These are phyloP conservation scores for Solanum chmielewskii DNA, from an alignment of 257 asterid species.

Conservation along the genomic window DNA sequence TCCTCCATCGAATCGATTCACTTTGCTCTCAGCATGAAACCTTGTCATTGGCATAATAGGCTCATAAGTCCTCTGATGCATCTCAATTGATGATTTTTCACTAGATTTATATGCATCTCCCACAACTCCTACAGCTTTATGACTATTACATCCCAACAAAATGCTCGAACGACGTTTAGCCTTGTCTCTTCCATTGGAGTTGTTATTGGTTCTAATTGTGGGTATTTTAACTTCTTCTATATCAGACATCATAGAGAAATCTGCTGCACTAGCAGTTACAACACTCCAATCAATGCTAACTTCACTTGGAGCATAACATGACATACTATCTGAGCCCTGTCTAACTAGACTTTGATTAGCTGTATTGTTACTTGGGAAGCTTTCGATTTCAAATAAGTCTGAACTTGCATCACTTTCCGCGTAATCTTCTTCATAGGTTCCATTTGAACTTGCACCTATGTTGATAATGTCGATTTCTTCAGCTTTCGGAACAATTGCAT, in stretches of 20 bases:
- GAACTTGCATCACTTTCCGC: conserved; percentile 68
- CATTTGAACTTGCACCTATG: conserved; percentile 17
- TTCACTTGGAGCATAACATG: conserved; percentile 77
- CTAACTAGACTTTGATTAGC: conserved; percentile 23
- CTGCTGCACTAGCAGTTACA: conserved; percentile 68
- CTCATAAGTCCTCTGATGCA: conserved; percentile 7
- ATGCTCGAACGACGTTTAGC: conserved; percentile 35
- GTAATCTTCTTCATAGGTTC: conserved; percentile 21
- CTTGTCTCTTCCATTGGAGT: conserved; percentile 12
- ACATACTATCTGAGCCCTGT: conserved; percentile 34
- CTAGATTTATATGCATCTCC: conserved; percentile 35
- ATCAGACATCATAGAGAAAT: conserved; percentile 51
- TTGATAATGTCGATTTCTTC: conserved; percentile 22
- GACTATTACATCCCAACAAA: conserved; percentile 55
- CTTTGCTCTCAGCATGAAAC: conserved; percentile 29
- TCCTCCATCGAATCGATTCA: conserved; percentile 18
- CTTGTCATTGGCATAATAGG: conserved; percentile 25
- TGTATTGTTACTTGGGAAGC: conserved; percentile 39
- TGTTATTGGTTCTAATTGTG: background rate
- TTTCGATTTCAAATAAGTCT: conserved; percentile 74
- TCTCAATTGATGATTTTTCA: conserved; percentile 10
- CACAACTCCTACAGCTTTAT: conserved; percentile 57
- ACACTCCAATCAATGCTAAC: conserved; percentile 90
- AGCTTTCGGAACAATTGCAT: conserved; percentile 29
- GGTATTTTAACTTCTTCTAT: conserved; percentile 20